These are phyloP conservation scores for Kockiozyma suomiensis DNA, from an alignment of 805 yeast species.

Conservation along the genomic window DNA sequence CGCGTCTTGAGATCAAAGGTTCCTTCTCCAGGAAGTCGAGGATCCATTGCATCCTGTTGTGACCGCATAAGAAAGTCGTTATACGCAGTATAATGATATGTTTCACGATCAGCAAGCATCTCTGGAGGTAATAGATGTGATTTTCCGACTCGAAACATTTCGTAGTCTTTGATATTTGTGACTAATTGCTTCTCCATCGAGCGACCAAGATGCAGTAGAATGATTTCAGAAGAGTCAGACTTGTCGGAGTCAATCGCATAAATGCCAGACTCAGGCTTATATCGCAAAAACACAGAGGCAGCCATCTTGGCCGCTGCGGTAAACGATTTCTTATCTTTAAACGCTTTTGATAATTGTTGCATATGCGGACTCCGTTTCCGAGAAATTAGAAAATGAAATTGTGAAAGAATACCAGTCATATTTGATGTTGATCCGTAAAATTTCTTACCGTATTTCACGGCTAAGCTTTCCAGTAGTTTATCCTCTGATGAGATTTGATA, in stretches of 20 bases:
- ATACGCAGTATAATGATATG: slow-evolving; percentile 74
- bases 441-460: slow-evolving; percentile 43
- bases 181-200: slow-evolving; percentile 77
- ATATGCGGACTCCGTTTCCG: slow-evolving; percentile 57
- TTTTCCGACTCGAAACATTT: slow-evolving; percentile 42
- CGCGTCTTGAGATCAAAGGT: slow-evolving; percentile 90
- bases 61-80: slow-evolving; percentile 81
- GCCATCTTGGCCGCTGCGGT: slow-evolving; percentile 56
- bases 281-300: slow-evolving; percentile 58
- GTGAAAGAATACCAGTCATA: slow-evolving; percentile 74
- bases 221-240: slow-evolving; percentile 64
- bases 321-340: slow-evolving; percentile 34
- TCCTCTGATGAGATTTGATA: slow-evolving; percentile 76
- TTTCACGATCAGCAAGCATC: slow-evolving; percentile 23
- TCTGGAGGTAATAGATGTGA: slow-evolving; percentile 26
- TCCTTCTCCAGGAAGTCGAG: slow-evolving; percentile 82
- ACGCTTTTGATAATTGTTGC: slow-evolving; percentile 8
- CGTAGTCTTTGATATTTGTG: slow-evolving; percentile 56
- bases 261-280: slow-evolving; percentile 47
- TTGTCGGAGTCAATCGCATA: slow-evolving; percentile 74
- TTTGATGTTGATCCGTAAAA: slow-evolving; percentile 86
- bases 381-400: slow-evolving; percentile 71
- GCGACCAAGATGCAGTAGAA: slow-evolving; percentile 75
- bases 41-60: slow-evolving; percentile 82
- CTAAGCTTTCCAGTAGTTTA: slow-evolving; percentile 51